A percentile compares a stretch with the other conserved stretches of the same genome.
These are phyloP conservation scores for Saussurea involucrata DNA, from an alignment of 129 eudicot species.

Conservation along the genomic window DNA sequence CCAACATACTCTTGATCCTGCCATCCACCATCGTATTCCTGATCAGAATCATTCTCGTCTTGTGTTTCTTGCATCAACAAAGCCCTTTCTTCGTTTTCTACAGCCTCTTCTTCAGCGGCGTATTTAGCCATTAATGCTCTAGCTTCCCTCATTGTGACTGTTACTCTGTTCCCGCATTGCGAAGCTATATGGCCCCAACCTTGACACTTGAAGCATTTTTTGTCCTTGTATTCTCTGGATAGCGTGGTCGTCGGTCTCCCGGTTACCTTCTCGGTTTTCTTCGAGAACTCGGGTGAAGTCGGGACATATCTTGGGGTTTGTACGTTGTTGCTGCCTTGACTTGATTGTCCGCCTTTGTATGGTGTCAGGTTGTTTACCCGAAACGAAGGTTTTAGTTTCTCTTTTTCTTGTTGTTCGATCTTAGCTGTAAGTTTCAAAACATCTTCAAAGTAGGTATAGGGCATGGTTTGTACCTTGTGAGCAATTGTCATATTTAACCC, in stretches of 20 bases:
- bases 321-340: background rate
- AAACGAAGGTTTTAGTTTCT: background rate
- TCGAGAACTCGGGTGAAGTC: too few relatives aligned
- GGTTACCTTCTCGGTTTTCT: background rate
- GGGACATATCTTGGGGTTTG: background rate
- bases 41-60: too few relatives aligned
- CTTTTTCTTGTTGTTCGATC: background rate
- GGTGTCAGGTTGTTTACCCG: background rate
- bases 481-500: background rate
- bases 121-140: conserved; percentile 5
- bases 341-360: background rate
- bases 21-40: background rate
- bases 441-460: background rate
- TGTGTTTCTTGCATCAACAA: background rate
- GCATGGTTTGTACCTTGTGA: background rate
- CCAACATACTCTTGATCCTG: background rate
- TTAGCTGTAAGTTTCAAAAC: background rate
- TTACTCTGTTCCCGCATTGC: background rate
- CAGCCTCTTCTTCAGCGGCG: background rate
- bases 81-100: background rate
- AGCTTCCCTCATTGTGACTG: background rate
- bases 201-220: background rate
- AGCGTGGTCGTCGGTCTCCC: background rate
- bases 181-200: background rate
- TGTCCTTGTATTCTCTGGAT: background rate